Percentiles rank a stretch among this genome's conserved stretches.
Conservation (phyloP, 2,329 filamentous ascomycete species). For the Onygenales sp. region DNA sequence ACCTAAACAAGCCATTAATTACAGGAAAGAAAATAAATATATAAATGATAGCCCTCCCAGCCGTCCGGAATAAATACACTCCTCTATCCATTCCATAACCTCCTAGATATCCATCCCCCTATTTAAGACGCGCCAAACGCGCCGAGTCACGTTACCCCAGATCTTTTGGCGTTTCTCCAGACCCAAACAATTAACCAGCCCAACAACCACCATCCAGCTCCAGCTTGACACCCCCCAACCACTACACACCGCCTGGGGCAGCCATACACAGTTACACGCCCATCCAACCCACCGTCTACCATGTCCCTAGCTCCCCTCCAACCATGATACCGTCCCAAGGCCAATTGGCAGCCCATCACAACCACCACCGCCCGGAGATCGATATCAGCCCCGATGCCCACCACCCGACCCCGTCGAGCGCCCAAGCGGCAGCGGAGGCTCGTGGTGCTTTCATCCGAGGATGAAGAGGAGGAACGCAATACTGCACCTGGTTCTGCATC, state of each 20-base stretch:
- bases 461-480: slow-evolving; percentile 11
- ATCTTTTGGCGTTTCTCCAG: too few relatives aligned
- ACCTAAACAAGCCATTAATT: neutral
- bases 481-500: too few relatives aligned
- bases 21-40: neutral
- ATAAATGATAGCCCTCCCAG: neutral
- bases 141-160: neutral
- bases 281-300: too few relatives aligned
- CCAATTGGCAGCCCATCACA: neutral
- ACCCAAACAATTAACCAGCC: neutral
- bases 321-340: too few relatives aligned
- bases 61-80: too few relatives aligned
- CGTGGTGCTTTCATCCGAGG: slow-evolving; percentile 19
- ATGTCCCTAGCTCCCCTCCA: too few relatives aligned
- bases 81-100: too few relatives aligned
- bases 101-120: too few relatives aligned
- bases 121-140: neutral
- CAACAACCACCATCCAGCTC: neutral
- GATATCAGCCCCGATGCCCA: slow-evolving; percentile 21
- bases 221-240: neutral
- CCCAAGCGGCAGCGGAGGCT: slow-evolving; percentile 28
- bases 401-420: slow-evolving; percentile 15
- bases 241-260: too few relatives aligned
- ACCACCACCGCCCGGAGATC: neutral
- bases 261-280: too few relatives aligned